Evolutionary conservation across 2,329 filamentous ascomycete genomes (phyloP).

Genomic region (Cadophora sp.): DNA sequence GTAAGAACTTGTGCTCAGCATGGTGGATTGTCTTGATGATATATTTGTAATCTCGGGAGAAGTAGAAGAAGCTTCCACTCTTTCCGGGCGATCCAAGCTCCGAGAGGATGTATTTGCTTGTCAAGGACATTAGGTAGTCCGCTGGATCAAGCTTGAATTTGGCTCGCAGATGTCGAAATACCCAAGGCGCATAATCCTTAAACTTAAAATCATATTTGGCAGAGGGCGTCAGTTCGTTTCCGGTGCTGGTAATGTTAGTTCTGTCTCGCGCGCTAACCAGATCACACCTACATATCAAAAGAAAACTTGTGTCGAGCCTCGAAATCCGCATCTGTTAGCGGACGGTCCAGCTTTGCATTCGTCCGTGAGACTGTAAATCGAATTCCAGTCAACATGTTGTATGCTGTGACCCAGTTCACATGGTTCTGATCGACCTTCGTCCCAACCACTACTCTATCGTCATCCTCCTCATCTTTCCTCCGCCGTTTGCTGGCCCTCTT

Average conservation of each 20-base stretch:
- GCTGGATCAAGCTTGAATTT: conserved; percentile 93
- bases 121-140: conserved; percentile 97
- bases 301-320: conserved; percentile 95
- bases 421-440: conserved; percentile 98
- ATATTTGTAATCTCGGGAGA: conserved; percentile 99
- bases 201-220: conserved; percentile 99
- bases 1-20: conserved; percentile 85
- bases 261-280: neutral
- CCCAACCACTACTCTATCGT: conserved; percentile 92
- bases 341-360: conserved; percentile 94
- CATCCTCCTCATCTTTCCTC: conserved; percentile 85
- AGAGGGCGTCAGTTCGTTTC: conserved; percentile 95
- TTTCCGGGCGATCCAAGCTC: conserved; percentile 97
- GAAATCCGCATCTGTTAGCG: conserved; percentile 91
- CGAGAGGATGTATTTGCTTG: conserved; percentile 97
- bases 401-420: conserved; percentile 96
- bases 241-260: conserved; percentile 68
- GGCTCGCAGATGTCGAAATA: conserved; percentile 88
- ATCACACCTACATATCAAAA: conserved; percentile 86
- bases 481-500: conserved; percentile 88
- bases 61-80: conserved; percentile 99
- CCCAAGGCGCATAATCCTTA: conserved; percentile 99
- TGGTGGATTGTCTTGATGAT: conserved; percentile 99
- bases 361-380: conserved; percentile 95
- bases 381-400: conserved; percentile 99